Conservation (phyloP, 1,139 yeast genomes). For the Meyerozyma sp. region DNA sequence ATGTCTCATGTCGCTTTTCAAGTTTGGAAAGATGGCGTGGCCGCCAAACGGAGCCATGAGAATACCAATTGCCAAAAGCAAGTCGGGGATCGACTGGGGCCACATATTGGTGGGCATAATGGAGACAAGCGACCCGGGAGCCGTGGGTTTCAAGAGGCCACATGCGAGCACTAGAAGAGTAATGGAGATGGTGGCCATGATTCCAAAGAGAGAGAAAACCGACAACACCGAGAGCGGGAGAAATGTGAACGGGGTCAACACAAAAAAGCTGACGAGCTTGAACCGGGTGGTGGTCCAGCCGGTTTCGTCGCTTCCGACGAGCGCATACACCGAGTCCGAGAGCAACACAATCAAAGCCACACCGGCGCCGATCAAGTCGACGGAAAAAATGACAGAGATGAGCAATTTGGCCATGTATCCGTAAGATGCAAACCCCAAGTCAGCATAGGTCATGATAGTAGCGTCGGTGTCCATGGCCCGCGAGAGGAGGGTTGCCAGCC, state of each 20-base stretch:
- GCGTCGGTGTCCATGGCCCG: slow-evolving; percentile 61
- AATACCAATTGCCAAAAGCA: slow-evolving; percentile 50
- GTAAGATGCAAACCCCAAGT: slow-evolving; percentile 74
- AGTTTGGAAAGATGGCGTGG: slow-evolving; percentile 56
- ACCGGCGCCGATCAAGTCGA: slow-evolving; percentile 53
- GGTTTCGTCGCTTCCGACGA: slow-evolving; percentile 31
- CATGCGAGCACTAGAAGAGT: slow-evolving; percentile 34
- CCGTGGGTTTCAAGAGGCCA: slow-evolving; percentile 31
- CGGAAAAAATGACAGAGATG: slow-evolving; percentile 36
- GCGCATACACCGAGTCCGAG: slow-evolving; percentile 47
- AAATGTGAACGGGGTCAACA: slow-evolving; percentile 44
- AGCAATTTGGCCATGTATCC: slow-evolving; percentile 44
- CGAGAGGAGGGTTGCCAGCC: slow-evolving; percentile 42
- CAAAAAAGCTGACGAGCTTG: slow-evolving; percentile 34
- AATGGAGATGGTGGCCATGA: slow-evolving; percentile 40
- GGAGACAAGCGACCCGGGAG: slow-evolving; percentile 40
- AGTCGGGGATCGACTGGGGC: slow-evolving; percentile 37
- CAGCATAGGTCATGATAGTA: slow-evolving; percentile 83
- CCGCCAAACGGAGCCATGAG: slow-evolving; percentile 62
- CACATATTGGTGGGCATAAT: slow-evolving; percentile 44
- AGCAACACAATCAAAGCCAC: slow-evolving; percentile 51
- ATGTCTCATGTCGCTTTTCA: slow-evolving; percentile 53
- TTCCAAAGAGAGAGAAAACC: slow-evolving; percentile 41
- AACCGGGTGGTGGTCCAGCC: slow-evolving; percentile 35
- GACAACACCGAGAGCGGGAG: slow-evolving; percentile 41